A percentile compares a stretch with the other conserved stretches of the same genome.
phyloP scores from a whole-genome alignment of 2,329 filamentous ascomycete genomes.

The Thermothelomyces thermophilus region DNA sequence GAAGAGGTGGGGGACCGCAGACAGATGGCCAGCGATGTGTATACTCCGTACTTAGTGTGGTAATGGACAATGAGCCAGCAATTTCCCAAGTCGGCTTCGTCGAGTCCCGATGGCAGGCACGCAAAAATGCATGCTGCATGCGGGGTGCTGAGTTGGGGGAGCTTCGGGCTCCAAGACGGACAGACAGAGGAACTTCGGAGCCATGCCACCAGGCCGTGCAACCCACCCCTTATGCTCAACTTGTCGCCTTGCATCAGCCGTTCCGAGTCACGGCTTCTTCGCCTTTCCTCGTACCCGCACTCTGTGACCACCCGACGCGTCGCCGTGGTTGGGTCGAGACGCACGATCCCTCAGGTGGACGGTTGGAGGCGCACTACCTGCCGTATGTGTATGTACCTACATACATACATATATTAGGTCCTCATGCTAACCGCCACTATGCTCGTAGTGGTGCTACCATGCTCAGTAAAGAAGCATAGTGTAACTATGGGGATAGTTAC shows the following conservation, averaged over 20 bases:
- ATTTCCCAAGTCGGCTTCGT: background rate
- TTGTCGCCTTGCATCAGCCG: constrained; percentile 1
- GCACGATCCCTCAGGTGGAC: constrained; percentile 2
- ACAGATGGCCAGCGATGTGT: no score
- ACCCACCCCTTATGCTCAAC: background rate
- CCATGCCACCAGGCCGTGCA: background rate
- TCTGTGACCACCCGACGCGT: background rate
- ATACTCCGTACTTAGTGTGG: no score
- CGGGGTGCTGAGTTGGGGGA: constrained; percentile 8
- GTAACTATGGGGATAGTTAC: no score
- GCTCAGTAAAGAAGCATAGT: no score
- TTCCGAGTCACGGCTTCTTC: background rate
- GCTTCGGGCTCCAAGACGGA: background rate
- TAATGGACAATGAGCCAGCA: background rate
- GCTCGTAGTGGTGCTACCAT: no score
- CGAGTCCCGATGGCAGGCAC: background rate
- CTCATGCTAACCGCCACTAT: no score
- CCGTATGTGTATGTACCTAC: no score
- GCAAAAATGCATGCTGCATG: background rate
- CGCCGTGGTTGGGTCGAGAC: background rate
- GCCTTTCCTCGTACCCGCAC: background rate
- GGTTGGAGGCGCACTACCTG: no score
- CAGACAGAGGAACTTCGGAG: background rate
- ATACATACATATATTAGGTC: no score
- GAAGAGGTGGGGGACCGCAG: no score